Conservation (phyloP, 148 eudicot genomes). For the Diospyros kaki region DNA sequence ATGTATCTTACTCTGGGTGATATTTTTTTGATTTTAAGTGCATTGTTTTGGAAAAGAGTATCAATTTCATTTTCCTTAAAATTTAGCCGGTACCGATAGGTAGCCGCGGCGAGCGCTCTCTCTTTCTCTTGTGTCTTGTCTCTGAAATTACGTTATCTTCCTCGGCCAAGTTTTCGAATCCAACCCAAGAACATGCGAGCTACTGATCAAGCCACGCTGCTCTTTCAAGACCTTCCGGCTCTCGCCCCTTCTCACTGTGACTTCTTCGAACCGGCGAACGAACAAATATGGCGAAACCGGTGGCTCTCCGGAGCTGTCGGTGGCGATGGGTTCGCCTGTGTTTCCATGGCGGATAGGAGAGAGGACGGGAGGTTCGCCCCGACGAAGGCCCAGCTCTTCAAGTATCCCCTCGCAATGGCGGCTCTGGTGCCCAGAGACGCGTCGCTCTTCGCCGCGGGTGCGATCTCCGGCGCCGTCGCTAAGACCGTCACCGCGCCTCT, state of each 20-base stretch:
- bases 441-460: slow-evolving; percentile 80
- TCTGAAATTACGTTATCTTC: neutral
- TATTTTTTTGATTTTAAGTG: too few relatives aligned
- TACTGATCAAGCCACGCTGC: slow-evolving; percentile 16
- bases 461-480: slow-evolving; percentile 79
- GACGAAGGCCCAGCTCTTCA: slow-evolving; percentile 44
- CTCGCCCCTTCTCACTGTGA: slow-evolving; percentile 25
- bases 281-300: slow-evolving; percentile 14
- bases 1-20: too few relatives aligned
- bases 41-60: too few relatives aligned
- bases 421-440: slow-evolving; percentile 63
- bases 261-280: slow-evolving; percentile 16
- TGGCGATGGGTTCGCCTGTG: slow-evolving; percentile 33
- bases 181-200: slow-evolving; percentile 1
- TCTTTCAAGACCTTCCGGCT: slow-evolving; percentile 35
- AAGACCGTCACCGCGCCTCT: slow-evolving; percentile 91
- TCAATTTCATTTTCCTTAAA: too few relatives aligned
- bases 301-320: too few relatives aligned
- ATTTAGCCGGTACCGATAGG: too few relatives aligned
- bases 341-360: slow-evolving; percentile 34
- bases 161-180: neutral
- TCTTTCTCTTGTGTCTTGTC: too few relatives aligned
- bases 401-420: slow-evolving; percentile 63
- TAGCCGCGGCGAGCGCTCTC: too few relatives aligned
- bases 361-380: slow-evolving; percentile 48